phyloP scores from a whole-genome alignment of 768 basidiomycete species.

The Lepiota subincarnata region DNA sequence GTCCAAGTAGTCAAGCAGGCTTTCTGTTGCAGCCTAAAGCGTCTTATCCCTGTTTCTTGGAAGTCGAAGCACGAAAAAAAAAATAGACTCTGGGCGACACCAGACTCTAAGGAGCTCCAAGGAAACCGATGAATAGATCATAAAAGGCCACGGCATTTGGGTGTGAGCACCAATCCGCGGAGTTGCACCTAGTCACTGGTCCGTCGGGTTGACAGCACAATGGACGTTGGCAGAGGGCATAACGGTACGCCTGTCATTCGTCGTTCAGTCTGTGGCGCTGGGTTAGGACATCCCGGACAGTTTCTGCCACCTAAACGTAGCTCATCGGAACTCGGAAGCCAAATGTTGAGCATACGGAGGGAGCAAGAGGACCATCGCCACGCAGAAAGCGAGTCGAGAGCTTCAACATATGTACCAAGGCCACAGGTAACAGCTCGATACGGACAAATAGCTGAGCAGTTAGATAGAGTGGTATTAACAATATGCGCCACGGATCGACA shows the following conservation, averaged over 20 bases:
- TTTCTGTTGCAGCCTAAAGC: conserved; percentile 8
- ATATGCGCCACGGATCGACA: conserved; percentile 9
- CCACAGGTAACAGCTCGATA: neutral
- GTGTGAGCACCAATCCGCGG: conserved; percentile 8
- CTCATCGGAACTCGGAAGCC: conserved; percentile 8
- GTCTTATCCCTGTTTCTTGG: conserved; percentile 1
- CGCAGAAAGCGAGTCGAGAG: neutral
- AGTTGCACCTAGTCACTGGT: neutral
- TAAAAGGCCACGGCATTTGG: neutral
- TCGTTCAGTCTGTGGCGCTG: neutral
- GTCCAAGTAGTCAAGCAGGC: conserved; percentile 4
- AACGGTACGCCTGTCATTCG: neutral
- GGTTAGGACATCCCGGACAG: conserved; percentile 1
- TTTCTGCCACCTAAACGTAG: conserved; percentile 12
- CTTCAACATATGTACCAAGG: neutral
- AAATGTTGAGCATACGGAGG: conserved; percentile 1
- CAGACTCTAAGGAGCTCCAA: conserved; percentile 5
- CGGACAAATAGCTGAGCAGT: neutral
- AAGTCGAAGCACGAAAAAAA: conserved; percentile 5
- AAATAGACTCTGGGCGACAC: conserved; percentile 5
- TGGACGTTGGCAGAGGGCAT: neutral
- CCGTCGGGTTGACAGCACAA: neutral
- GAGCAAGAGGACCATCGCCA: neutral
- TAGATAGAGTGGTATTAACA: neutral
- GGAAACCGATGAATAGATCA: neutral